A percentile compares a stretch with the other conserved stretches of the same genome.
Conservation (phyloP, 2,329 filamentous ascomycete species). For the Sporothrix schenckii region DNA sequence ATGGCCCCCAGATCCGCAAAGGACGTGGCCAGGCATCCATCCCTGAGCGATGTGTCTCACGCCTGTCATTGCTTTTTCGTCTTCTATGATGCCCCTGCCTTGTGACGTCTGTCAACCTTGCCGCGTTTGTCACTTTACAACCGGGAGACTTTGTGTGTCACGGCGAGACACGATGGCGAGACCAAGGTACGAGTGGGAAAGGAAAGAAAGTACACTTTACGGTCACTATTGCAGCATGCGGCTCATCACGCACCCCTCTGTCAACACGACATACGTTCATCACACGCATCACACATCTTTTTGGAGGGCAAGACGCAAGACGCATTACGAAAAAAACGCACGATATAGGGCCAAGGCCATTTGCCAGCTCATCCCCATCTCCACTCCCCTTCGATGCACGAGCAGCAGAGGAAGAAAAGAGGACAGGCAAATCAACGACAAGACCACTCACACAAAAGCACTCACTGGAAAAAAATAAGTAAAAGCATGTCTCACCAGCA, state of each 20-base stretch:
- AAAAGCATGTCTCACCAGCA: not conserved
- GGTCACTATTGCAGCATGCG: slow-evolving; percentile 7
- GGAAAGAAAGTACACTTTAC: slow-evolving; percentile 3
- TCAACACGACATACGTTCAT: not conserved
- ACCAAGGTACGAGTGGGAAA: not conserved
- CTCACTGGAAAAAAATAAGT: not conserved
- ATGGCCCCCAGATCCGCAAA: not conserved
- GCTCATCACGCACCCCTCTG: slow-evolving; percentile 8
- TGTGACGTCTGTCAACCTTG: slow-evolving; percentile 19
- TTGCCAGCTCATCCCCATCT: not conserved
- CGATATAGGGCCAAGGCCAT: not conserved
- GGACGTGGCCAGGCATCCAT: not conserved
- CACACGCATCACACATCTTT: not conserved
- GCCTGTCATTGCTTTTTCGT: not conserved
- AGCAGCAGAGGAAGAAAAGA: not conserved
- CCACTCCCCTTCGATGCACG: slow-evolving; percentile 8
- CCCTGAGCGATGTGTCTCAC: not conserved
- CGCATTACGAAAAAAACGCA: no score
- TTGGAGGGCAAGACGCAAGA: not conserved
- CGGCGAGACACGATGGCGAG: not conserved
- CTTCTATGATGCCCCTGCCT: not conserved
- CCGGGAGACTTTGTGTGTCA: not conserved
- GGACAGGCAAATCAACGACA: slow-evolving; percentile 1
- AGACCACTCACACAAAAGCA: slow-evolving; percentile 21
- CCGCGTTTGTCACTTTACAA: not conserved